Conservation (phyloP, 1,139 yeast species). For the Taphrina populina region DNA sequence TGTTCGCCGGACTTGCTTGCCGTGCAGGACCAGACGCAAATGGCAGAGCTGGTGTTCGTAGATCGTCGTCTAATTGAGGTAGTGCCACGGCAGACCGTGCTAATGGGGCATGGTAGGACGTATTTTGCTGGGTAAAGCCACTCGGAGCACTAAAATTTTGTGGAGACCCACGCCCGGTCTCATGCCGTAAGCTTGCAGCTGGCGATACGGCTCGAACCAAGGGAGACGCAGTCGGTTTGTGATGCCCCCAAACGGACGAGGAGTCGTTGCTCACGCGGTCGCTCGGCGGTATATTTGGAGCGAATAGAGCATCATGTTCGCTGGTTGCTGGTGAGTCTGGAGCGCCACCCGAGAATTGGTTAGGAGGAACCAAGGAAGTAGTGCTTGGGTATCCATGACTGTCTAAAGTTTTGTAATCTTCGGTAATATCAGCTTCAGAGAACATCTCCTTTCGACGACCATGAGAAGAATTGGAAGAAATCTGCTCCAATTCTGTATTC, state of each 20-base stretch:
- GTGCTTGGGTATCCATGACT: slow-evolving; percentile 19
- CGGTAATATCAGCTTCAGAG: slow-evolving; percentile 17
- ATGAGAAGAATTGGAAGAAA: slow-evolving; percentile 11
- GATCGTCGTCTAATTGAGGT: slow-evolving; percentile 14
- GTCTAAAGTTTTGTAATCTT: slow-evolving; percentile 22
- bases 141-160: slow-evolving; percentile 14
- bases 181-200: not conserved
- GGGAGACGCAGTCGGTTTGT: not conserved
- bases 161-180: slow-evolving; percentile 6
- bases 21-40: slow-evolving; percentile 21
- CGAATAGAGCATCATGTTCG: slow-evolving; percentile 32
- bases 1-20: slow-evolving; percentile 15
- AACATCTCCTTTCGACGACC: slow-evolving; percentile 30
- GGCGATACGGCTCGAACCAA: slow-evolving; percentile 19
- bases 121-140: slow-evolving; percentile 12
- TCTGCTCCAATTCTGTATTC: slow-evolving; percentile 29
- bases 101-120: slow-evolving; percentile 15
- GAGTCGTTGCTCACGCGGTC: slow-evolving; percentile 13
- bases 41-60: slow-evolving; percentile 25
- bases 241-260: not conserved
- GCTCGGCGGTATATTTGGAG: slow-evolving; percentile 19
- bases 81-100: slow-evolving; percentile 10
- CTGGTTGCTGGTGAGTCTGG: slow-evolving; percentile 26
- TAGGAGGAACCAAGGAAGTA: slow-evolving; percentile 19
- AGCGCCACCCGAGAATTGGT: not conserved